Evolutionary conservation across 139 green algal species (phyloP).

Genomic region (Chlamydomonas sphaeroides): DNA sequence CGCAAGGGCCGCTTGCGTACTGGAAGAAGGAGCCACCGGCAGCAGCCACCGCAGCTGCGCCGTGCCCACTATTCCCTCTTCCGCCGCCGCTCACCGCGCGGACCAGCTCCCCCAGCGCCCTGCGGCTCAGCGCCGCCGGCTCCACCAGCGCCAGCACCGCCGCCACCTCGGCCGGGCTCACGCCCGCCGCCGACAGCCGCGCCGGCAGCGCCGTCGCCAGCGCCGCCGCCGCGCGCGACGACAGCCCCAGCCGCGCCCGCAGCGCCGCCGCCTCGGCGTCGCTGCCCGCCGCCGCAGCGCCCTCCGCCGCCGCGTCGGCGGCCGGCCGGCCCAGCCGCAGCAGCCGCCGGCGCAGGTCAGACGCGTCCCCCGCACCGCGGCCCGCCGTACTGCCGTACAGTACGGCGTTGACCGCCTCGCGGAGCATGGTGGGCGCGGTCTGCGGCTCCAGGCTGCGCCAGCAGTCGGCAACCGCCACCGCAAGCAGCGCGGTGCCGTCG

Average conservation of each 20-base stretch:
- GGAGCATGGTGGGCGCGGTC: not conserved
- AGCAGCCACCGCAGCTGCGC: too few species aligned
- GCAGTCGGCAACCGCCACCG: not conserved
- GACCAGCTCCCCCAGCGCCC: too few species aligned
- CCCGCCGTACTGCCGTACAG: slow-evolving; percentile 5
- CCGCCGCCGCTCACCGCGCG: too few species aligned
- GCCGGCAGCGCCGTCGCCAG: not conserved
- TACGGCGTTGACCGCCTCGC: not conserved
- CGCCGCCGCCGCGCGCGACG: too few species aligned
- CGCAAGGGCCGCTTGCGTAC: too few species aligned
- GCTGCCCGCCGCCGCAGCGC: not conserved
- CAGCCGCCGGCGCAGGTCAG: not conserved
- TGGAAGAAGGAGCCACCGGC: too few species aligned
- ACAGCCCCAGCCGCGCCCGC: not conserved
- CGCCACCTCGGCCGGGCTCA: not conserved
- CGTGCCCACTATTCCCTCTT: too few species aligned
- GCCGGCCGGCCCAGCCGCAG: not conserved
- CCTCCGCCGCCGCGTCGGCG: not conserved
- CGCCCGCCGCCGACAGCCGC: too few species aligned
- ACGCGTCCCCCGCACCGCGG: not conserved
- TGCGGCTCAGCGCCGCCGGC: too few species aligned
- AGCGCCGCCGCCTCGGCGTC: not conserved
- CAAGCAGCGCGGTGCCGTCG: not conserved
- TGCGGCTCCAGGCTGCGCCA: not conserved
- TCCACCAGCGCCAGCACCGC: not conserved